A percentile compares a stretch with the other conserved stretches of the same genome.
Evolutionary conservation across 2,329 filamentous ascomycete genomes (phyloP).

Genomic region (Xylaria sp.): DNA sequence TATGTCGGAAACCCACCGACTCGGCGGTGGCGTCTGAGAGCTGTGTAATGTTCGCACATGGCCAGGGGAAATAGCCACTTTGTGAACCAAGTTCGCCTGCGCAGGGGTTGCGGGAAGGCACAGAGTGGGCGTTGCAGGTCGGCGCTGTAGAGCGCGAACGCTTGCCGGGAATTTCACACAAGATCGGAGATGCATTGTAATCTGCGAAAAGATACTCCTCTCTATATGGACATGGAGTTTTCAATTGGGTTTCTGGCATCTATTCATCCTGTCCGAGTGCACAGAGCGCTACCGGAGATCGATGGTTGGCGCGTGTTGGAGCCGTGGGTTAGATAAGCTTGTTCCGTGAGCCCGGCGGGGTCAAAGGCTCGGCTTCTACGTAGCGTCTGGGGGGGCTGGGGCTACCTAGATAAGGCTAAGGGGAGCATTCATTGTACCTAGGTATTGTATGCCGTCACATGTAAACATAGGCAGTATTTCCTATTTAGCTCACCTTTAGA

Average conservation of each 20-base stretch:
- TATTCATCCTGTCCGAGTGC: not conserved
- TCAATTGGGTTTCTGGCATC: not conserved
- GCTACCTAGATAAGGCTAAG: not conserved
- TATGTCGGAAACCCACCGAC: constrained; percentile 71
- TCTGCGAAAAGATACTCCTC: not conserved
- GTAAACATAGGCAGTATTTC: no score
- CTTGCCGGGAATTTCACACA: constrained; percentile 26
- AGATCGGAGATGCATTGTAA: constrained; percentile 37
- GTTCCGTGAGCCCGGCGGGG: not conserved
- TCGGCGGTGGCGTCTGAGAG: constrained; percentile 43
- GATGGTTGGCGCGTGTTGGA: not conserved
- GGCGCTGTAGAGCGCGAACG: not conserved
- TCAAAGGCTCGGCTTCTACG: not conserved
- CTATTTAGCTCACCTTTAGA: no score
- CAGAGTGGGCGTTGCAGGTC: constrained; percentile 14
- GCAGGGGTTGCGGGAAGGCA: not conserved
- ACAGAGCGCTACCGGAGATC: not conserved
- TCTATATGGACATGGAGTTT: not conserved
- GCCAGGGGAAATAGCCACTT: constrained; percentile 20
- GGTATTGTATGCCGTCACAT: constrained; percentile 15
- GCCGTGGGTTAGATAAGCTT: constrained; percentile 1
- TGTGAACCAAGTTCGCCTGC: not conserved
- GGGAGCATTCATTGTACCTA: no score
- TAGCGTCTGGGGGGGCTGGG: not conserved
- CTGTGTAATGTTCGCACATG: constrained; percentile 36